Evolutionary conservation across 2,329 filamentous ascomycete species (phyloP).

Genomic region (Ophiocordyceps camponoti-rufipedis): DNA sequence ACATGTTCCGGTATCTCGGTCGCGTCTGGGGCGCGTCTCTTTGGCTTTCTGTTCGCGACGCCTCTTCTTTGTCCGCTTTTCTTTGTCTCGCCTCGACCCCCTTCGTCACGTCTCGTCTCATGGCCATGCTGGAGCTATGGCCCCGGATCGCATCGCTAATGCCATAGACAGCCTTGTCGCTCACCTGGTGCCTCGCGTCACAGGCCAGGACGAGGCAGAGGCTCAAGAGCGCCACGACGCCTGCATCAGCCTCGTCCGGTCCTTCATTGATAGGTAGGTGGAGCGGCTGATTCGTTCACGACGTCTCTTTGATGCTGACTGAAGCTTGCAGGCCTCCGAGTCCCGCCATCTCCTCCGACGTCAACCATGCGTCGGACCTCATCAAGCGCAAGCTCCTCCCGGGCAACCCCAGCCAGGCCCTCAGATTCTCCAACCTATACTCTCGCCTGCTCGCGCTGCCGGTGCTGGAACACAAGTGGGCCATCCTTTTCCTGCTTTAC

Average conservation of each 20-base stretch:
- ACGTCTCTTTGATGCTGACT: not conserved
- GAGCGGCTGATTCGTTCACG: conserved; percentile 3
- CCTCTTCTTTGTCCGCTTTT: too few relatives aligned
- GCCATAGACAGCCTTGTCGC: conserved; percentile 65
- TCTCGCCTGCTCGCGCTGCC: conserved; percentile 77
- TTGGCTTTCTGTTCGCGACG: too few relatives aligned
- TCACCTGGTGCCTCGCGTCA: conserved; percentile 49
- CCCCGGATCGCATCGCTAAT: conserved; percentile 52
- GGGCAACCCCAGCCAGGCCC: conserved; percentile 58
- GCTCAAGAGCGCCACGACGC: conserved; percentile 53
- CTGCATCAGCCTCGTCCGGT: conserved; percentile 31
- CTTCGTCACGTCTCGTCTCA: not conserved
- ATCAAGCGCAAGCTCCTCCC: conserved; percentile 79
- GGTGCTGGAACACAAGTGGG: conserved; percentile 91
- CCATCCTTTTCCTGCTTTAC: conserved; percentile 80
- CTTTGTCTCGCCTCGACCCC: too few relatives aligned
- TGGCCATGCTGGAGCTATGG: conserved; percentile 26
- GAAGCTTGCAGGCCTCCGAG: conserved; percentile 22
- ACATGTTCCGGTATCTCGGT: too few relatives aligned
- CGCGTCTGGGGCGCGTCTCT: too few relatives aligned
- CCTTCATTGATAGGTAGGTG: conserved; percentile 35
- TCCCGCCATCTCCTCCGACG: conserved; percentile 45
- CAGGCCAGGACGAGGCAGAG: conserved; percentile 46
- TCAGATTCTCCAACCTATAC: conserved; percentile 81
- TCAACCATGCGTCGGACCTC: conserved; percentile 82